Conservation (phyloP, 164 flowering plant genomes). For the Euptelea pleiosperma region DNA sequence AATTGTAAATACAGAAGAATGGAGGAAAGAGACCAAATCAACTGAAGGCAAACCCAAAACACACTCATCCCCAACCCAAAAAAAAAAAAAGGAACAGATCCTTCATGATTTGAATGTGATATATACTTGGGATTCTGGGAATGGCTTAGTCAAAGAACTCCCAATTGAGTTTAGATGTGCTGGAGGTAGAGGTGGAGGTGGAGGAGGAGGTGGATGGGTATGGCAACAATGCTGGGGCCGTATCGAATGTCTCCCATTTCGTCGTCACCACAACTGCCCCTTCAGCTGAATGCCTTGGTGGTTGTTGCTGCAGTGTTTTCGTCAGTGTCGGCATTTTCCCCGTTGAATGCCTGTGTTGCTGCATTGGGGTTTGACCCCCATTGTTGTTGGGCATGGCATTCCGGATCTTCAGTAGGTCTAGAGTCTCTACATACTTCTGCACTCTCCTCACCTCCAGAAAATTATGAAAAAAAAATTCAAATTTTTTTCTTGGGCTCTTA, state of each 20-base stretch:
- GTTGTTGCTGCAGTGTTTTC: constrained; percentile 18
- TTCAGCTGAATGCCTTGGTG: constrained; percentile 20
- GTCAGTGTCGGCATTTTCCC: constrained; percentile 10
- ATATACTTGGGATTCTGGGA: not conserved
- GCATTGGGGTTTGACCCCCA: constrained; percentile 23
- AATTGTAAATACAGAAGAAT: constrained; percentile 32
- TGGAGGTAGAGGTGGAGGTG: constrained; percentile 1
- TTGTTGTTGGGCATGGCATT: constrained; percentile 39
- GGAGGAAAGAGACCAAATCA: constrained; percentile 21
- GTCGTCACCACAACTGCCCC: constrained; percentile 59
- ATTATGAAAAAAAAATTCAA: not conserved
- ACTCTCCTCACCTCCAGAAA: constrained; percentile 66
- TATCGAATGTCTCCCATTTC: constrained; percentile 67
- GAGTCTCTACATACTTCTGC: constrained; percentile 78
- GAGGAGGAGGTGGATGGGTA: constrained; percentile 17
- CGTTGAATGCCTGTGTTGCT: constrained; percentile 18
- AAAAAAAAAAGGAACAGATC: not conserved
- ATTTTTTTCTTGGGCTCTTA: not conserved
- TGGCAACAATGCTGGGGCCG: constrained; percentile 11
- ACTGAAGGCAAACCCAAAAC: too few relatives aligned
- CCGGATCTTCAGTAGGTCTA: constrained; percentile 58
- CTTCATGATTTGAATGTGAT: constrained; percentile 8
- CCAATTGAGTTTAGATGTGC: constrained; percentile 29
- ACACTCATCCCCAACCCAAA: constrained; percentile 3
- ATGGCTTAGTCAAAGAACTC: constrained; percentile 30